Conservation (phyloP, 371 early-diverging fungal species). For the Haplosporangium sp. region DNA sequence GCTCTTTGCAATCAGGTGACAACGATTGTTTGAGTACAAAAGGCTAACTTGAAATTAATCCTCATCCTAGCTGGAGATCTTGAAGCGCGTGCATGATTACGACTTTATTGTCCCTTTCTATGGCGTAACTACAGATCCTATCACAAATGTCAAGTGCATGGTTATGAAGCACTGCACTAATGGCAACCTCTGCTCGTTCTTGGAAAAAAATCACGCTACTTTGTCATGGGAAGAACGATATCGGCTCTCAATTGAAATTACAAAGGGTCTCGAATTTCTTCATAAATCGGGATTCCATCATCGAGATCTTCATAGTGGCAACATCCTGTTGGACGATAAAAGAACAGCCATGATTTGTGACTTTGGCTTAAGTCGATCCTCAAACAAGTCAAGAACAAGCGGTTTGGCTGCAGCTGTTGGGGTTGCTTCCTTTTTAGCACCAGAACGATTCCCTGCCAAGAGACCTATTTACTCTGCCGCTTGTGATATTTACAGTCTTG, state of each 20-base stretch:
- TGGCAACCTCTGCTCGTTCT: slow-evolving; percentile 40
- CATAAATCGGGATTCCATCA: slow-evolving; percentile 56
- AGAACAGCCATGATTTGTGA: slow-evolving; percentile 54
- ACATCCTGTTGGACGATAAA: slow-evolving; percentile 52
- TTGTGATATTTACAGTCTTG: slow-evolving; percentile 53
- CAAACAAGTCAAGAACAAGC: slow-evolving; percentile 24
- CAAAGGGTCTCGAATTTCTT: slow-evolving; percentile 53
- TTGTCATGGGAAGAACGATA: slow-evolving; percentile 49
- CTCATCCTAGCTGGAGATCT: slow-evolving; percentile 37
- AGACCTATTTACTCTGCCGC: slow-evolving; percentile 52
- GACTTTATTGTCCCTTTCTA: slow-evolving; percentile 54
- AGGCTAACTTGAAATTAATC: neutral
- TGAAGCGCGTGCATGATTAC: slow-evolving; percentile 55
- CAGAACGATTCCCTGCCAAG: slow-evolving; percentile 41
- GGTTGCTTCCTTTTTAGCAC: slow-evolving; percentile 52
- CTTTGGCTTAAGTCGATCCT: slow-evolving; percentile 49
- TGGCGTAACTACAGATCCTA: slow-evolving; percentile 48
- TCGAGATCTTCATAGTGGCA: slow-evolving; percentile 54
- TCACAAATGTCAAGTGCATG: slow-evolving; percentile 40
- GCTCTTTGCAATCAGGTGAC: neutral
- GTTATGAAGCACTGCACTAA: slow-evolving; percentile 54
- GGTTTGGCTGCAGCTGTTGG: slow-evolving; percentile 40
- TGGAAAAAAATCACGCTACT: slow-evolving; percentile 36
- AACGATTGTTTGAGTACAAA: too few relatives aligned
- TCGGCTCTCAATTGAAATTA: slow-evolving; percentile 51